phyloP scores from a whole-genome alignment of 2,329 filamentous ascomycete species.

The Penicillium sp. region DNA sequence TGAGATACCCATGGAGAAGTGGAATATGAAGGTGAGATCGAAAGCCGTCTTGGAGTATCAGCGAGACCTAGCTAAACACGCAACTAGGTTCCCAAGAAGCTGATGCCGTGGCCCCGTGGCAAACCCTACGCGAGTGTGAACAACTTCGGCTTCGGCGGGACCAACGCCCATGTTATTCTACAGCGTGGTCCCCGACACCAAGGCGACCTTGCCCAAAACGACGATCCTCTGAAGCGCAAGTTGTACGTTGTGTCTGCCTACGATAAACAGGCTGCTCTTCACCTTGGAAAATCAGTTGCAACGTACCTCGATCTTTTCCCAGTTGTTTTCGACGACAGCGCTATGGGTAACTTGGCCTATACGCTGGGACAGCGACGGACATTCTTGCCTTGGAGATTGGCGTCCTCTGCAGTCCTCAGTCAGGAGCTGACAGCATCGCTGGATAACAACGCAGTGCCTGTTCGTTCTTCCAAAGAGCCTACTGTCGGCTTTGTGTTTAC shows the following conservation, averaged over 20 bases:
- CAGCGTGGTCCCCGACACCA: constrained; percentile 20
- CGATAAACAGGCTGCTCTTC: constrained; percentile 17
- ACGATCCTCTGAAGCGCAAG: constrained; percentile 13
- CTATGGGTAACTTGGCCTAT: constrained; percentile 21
- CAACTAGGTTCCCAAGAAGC: constrained; percentile 18
- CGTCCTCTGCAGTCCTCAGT: constrained; percentile 10
- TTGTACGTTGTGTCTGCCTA: constrained; percentile 16
- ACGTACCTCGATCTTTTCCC: constrained; percentile 18
- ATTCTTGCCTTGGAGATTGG: constrained; percentile 20
- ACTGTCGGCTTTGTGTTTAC: constrained; percentile 35
- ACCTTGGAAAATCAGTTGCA: constrained; percentile 11
- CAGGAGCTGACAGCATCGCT: constrained; percentile 13
- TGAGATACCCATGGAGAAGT: constrained; percentile 24
- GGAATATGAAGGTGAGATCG: constrained; percentile 22
- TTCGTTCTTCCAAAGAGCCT: constrained; percentile 15
- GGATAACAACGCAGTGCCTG: constrained; percentile 11
- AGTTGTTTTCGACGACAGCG: constrained; percentile 13
- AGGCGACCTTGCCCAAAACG: constrained; percentile 13
- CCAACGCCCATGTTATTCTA: constrained; percentile 32
- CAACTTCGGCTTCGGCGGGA: constrained; percentile 36
- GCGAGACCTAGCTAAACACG: neutral
- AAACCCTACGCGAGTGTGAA: constrained; percentile 29
- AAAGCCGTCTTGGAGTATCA: neutral
- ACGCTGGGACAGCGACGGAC: constrained; percentile 21
- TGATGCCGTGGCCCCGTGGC: constrained; percentile 25